Percentiles rank a stretch among this genome's conserved stretches.
Conservation (phyloP, 768 basidiomycete genomes). For the Termitomyces sp. region DNA sequence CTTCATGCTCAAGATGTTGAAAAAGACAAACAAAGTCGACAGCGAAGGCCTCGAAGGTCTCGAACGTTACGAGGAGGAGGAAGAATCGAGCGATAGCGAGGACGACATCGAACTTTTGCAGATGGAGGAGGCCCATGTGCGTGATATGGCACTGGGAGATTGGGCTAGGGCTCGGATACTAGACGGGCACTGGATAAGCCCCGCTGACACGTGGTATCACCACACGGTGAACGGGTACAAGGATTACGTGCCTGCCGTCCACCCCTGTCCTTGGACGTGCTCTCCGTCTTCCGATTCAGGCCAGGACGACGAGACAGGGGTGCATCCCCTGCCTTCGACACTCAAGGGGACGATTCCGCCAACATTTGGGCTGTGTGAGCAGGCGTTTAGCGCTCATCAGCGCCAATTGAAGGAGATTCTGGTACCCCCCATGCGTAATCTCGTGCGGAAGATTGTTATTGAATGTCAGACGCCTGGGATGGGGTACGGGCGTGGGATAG, state of each 20-base stretch:
- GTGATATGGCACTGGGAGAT: constrained; percentile 62
- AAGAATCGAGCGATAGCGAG: constrained; percentile 44
- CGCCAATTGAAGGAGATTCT: constrained; percentile 61
- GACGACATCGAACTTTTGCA: constrained; percentile 43
- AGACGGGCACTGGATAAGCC: constrained; percentile 75
- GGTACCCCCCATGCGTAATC: constrained; percentile 63
- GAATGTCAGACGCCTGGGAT: constrained; percentile 49
- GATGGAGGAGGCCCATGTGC: constrained; percentile 40
- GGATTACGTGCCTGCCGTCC: constrained; percentile 36
- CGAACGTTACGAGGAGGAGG: constrained; percentile 26
- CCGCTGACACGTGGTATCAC: constrained; percentile 67
- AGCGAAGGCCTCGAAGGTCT: constrained; percentile 11
- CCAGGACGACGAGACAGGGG: constrained; percentile 27
- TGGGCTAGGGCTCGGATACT: constrained; percentile 72
- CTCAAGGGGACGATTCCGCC: constrained; percentile 57
- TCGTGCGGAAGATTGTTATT: constrained; percentile 64
- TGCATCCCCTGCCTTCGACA: constrained; percentile 50
- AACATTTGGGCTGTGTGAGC: constrained; percentile 61
- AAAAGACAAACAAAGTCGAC: constrained; percentile 29
- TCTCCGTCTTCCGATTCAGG: constrained; percentile 22
- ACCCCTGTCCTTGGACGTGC: constrained; percentile 67
- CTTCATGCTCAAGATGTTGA: constrained; percentile 47
- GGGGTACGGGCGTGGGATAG: constrained; percentile 25
- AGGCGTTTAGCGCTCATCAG: constrained; percentile 56
- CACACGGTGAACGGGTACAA: constrained; percentile 37